Evolutionary conservation across 257 asterid species (phyloP).

Genomic region (Striga asiatica): DNA sequence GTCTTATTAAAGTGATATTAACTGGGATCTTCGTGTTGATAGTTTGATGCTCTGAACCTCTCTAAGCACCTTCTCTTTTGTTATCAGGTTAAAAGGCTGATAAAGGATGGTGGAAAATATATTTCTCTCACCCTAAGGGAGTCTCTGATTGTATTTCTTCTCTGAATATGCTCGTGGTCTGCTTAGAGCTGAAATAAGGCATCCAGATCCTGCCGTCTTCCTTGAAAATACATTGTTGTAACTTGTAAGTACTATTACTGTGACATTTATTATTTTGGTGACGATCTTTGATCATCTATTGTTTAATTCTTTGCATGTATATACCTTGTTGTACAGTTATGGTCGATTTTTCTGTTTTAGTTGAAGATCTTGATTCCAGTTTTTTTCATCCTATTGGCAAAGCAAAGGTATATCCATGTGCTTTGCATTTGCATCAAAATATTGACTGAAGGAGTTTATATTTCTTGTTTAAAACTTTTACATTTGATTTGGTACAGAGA

Average conservation of each 20-base stretch:
- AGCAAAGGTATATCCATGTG: conserved; percentile 46
- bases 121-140: conserved; percentile 90
- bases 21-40: conserved; percentile 3
- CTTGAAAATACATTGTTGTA: conserved; percentile 74
- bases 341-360: conserved; percentile 72
- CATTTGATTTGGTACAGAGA: conserved; percentile 43
- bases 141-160: conserved; percentile 27
- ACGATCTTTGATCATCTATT: not conserved
- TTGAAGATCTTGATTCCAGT: conserved; percentile 59
- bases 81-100: conserved; percentile 72
- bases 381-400: conserved; percentile 75
- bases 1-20: conserved; percentile 13
- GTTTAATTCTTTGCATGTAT: not conserved
- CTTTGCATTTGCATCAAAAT: conserved; percentile 9
- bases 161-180: conserved; percentile 86
- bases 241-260: conserved; percentile 23
- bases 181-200: conserved; percentile 80
- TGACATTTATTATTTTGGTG: not conserved
- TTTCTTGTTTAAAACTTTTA: too few species aligned
- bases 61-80: conserved; percentile 16
- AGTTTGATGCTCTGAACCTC: conserved; percentile 9
- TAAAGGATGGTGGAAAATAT: conserved; percentile 65
- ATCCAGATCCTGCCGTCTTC: conserved; percentile 75
- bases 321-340: conserved; percentile 33
- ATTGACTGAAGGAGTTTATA: too few species aligned